phyloP scores from a whole-genome alignment of 139 green algal species.

The Chlamydomonas schloesseri region DNA sequence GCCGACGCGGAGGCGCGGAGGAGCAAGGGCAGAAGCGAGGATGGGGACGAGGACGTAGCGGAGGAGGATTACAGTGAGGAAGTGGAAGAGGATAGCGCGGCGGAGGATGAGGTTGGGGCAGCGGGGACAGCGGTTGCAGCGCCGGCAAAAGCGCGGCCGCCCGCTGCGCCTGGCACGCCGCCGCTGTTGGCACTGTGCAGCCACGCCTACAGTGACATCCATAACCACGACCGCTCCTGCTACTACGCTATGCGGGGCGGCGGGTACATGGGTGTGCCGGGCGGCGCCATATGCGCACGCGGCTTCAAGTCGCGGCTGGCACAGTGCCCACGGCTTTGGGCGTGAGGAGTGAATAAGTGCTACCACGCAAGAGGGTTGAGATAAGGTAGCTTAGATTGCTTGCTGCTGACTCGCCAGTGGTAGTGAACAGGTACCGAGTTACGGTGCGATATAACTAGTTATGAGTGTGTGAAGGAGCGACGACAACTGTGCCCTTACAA shows the following conservation, averaged over 20 bases:
- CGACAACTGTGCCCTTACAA: too few relatives aligned
- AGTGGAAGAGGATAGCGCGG: background rate
- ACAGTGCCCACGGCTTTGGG: conserved; percentile 25
- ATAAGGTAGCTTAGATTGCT: too few relatives aligned
- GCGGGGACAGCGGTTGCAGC: too few relatives aligned
- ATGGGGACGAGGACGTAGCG: background rate
- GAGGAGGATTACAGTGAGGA: background rate
- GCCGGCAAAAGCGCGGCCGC: background rate
- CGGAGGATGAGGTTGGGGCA: too few relatives aligned
- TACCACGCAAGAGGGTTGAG: too few relatives aligned
- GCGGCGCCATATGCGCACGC: conserved; percentile 22
- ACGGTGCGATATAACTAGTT: too few relatives aligned
- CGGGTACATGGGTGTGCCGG: conserved; percentile 34
- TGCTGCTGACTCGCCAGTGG: too few relatives aligned
- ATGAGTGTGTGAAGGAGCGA: too few relatives aligned
- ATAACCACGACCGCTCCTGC: background rate
- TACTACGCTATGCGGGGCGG: conserved; percentile 29
- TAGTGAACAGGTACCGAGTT: too few relatives aligned
- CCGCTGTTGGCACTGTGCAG: conserved; percentile 16
- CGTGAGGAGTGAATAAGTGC: too few relatives aligned
- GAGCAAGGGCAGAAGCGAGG: background rate
- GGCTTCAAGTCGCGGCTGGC: background rate
- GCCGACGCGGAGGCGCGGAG: background rate
- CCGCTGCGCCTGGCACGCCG: background rate
- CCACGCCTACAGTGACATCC: conserved; percentile 2